Evolutionary conservation across 179 eudicot species (phyloP).

Genomic region (Beta lomatogona): DNA sequence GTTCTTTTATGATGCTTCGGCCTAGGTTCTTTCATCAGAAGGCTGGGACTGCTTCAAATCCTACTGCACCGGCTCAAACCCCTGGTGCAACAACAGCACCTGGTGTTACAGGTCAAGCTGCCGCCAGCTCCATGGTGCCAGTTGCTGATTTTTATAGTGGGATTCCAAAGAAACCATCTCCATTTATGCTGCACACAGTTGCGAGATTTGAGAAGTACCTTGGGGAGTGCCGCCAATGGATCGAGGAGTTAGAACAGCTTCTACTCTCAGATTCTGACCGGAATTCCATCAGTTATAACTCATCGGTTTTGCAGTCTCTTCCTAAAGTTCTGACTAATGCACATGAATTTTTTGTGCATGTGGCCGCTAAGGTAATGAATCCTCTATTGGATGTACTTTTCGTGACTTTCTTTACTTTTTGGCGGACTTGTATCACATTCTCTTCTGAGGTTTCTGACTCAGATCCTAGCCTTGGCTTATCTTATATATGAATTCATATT

Average conservation of each 20-base stretch:
- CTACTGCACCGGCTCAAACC: slow-evolving; percentile 51
- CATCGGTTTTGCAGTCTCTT: slow-evolving; percentile 80
- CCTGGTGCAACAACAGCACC: slow-evolving; percentile 50
- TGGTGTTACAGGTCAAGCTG: slow-evolving; percentile 41
- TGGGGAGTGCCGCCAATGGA: slow-evolving; percentile 86
- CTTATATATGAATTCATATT: neutral
- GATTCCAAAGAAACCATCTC: slow-evolving; percentile 86
- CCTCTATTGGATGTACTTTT: neutral
- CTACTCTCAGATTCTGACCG: slow-evolving; percentile 66
- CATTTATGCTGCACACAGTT: slow-evolving; percentile 79
- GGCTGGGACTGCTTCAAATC: slow-evolving; percentile 48
- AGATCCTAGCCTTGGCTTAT: neutral
- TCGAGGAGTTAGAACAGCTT: slow-evolving; percentile 94
- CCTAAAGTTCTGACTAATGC: slow-evolving; percentile 91
- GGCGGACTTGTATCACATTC: neutral
- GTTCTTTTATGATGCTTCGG: slow-evolving; percentile 89
- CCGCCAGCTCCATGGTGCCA: slow-evolving; percentile 51
- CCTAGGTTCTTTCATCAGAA: slow-evolving; percentile 84
- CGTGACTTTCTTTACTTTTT: neutral
- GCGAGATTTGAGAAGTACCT: slow-evolving; percentile 82
- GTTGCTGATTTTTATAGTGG: slow-evolving; percentile 82
- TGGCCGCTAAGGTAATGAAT: slow-evolving; percentile 82
- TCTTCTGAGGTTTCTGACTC: neutral
- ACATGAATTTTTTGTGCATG: slow-evolving; percentile 94
- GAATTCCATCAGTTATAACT: slow-evolving; percentile 48